A percentile compares a stretch with the other conserved stretches of the same genome.
Evolutionary conservation across 2,329 filamentous ascomycete species (phyloP).

Genomic region (Macroventuria anomochaeta): DNA sequence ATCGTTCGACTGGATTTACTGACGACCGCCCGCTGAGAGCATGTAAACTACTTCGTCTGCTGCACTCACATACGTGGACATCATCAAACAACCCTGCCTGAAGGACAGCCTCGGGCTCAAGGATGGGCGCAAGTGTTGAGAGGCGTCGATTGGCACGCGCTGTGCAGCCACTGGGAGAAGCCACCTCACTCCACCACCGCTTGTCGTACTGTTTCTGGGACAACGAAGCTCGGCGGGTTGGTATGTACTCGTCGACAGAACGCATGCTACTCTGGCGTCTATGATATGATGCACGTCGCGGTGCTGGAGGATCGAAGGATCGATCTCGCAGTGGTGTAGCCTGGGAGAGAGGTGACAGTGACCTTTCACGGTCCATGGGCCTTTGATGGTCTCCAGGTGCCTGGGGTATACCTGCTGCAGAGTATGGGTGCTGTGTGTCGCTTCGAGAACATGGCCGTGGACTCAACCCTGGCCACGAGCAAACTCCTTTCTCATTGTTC

Average conservation of each 20-base stretch:
- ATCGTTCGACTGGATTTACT: background rate
- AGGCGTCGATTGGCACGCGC: slow-evolving; percentile 4
- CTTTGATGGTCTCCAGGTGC: background rate
- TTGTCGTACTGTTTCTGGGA: slow-evolving; percentile 6
- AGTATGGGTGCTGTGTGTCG: background rate
- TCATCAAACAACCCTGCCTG: background rate
- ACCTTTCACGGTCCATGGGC: background rate
- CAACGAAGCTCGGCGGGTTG: background rate
- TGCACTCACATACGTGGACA: background rate
- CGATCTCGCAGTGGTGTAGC: background rate
- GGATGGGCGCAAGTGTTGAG: slow-evolving; percentile 18
- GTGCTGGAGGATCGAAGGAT: background rate
- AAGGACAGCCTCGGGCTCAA: slow-evolving; percentile 11
- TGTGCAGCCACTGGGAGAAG: slow-evolving; percentile 5
- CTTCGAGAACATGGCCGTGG: background rate
- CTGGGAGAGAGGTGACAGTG: background rate
- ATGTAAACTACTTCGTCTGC: background rate
- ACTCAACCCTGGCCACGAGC: background rate
- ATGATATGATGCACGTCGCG: background rate
- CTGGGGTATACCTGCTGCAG: background rate
- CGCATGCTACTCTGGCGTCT: background rate
- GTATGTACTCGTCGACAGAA: background rate
- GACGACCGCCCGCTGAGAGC: background rate
- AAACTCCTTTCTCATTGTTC: background rate
- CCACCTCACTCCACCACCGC: slow-evolving; percentile 16